A percentile compares a stretch with the other conserved stretches of the same genome.
Evolutionary conservation across 768 basidiomycete species (phyloP).

Genomic region (Terana coerulea): DNA sequence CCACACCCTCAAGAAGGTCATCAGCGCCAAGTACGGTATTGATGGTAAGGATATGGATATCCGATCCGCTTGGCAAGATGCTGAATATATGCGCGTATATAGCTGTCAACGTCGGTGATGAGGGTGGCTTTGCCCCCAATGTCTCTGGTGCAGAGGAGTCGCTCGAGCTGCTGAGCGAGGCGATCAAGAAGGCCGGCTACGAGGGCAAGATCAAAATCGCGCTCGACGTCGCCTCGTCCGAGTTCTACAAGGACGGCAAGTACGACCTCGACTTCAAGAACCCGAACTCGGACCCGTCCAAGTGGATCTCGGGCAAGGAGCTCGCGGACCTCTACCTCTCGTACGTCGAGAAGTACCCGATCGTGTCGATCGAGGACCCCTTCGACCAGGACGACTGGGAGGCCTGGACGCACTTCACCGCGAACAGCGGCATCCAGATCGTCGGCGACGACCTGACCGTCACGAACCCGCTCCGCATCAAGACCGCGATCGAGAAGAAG

Average conservation of each 20-base stretch:
- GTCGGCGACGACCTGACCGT: conserved; percentile 97
- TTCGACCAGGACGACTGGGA: conserved; percentile 99
- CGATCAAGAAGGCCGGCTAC: conserved; percentile 97
- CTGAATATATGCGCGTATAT: conserved; percentile 6
- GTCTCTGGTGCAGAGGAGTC: conserved; percentile 96
- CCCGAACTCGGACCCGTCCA: conserved; percentile 96
- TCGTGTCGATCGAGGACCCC: conserved; percentile 94
- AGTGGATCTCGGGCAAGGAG: conserved; percentile 91
- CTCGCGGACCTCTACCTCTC: conserved; percentile 89
- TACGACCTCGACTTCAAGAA: conserved; percentile 99
- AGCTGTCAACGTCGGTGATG: conserved; percentile 99
- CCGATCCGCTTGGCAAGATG: conserved; percentile 6
- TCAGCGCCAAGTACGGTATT: conserved; percentile 98
- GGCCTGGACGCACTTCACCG: conserved; percentile 92
- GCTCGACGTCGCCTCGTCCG: conserved; percentile 97
- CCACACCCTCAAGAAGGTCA: conserved; percentile 98
- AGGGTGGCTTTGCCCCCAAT: conserved; percentile 99
- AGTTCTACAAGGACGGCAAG: conserved; percentile 99
- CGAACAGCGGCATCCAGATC: conserved; percentile 76
- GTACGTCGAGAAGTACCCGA: conserved; percentile 92
- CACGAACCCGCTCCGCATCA: conserved; percentile 95
- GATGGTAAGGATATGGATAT: conserved; percentile 62
- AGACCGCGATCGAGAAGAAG: conserved; percentile 99
- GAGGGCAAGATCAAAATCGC: conserved; percentile 99
- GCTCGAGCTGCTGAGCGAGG: conserved; percentile 91